Evolutionary conservation across 2,329 filamentous ascomycete species (phyloP).

Genomic region (Trichoderma endophyticum): DNA sequence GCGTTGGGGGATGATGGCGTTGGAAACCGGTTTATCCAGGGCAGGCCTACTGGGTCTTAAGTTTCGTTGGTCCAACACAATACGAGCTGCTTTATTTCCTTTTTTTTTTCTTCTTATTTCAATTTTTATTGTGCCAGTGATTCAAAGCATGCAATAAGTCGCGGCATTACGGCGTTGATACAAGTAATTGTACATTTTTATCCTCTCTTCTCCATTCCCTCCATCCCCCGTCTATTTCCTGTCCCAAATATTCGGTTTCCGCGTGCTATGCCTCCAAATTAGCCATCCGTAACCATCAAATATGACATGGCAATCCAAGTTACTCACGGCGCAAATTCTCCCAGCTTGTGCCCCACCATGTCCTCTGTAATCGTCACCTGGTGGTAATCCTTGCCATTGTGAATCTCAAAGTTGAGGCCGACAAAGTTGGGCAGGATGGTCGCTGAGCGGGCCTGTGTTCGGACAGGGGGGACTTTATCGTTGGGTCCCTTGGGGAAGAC

Average conservation of each 20-base stretch:
- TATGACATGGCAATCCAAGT: neutral
- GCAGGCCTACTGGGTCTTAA: neutral
- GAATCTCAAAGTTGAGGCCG: constrained; percentile 81
- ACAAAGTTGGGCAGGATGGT: constrained; percentile 93
- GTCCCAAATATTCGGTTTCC: constrained; percentile 56
- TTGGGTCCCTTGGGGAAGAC: constrained; percentile 55
- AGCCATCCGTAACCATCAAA: neutral
- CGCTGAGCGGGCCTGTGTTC: constrained; percentile 80
- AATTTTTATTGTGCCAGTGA: neutral
- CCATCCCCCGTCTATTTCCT: constrained; percentile 31
- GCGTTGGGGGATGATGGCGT: constrained; percentile 18
- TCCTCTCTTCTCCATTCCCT: constrained; percentile 22
- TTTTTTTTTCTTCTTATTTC: neutral
- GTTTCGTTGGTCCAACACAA: constrained; percentile 1
- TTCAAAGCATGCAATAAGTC: neutral
- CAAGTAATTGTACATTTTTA: constrained; percentile 30
- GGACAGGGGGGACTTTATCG: constrained; percentile 67
- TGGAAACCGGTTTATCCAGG: neutral
- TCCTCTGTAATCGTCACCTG: constrained; percentile 85
- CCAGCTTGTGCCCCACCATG: constrained; percentile 94
- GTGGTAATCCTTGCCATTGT: constrained; percentile 86
- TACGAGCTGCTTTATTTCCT: neutral
- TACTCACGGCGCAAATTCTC: constrained; percentile 84
- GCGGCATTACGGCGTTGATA: constrained; percentile 27
- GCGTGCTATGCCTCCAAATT: constrained; percentile 42